Percentiles rank a stretch among this genome's conserved stretches.
phyloP scores from a whole-genome alignment of 441 rosid species.

The Eruca vesicaria region DNA sequence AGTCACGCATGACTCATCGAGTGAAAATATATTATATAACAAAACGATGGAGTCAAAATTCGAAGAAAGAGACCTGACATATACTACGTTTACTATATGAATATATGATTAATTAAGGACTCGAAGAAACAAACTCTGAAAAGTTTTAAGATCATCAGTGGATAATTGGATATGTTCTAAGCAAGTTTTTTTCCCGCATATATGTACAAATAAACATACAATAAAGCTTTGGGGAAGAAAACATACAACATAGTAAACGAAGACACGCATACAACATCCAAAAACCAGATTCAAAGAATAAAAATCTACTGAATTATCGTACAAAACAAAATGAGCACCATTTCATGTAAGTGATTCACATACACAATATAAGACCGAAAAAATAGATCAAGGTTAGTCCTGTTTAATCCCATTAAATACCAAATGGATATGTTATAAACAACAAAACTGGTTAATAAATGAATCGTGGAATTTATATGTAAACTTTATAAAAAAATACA shows the following conservation, averaged over 20 bases:
- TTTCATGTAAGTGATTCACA: too few species aligned
- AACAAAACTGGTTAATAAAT: not conserved
- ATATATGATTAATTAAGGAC: not conserved
- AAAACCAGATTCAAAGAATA: not conserved
- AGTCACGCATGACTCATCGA: slow-evolving; percentile 3
- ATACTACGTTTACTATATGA: not conserved
- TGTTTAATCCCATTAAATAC: not conserved
- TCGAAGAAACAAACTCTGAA: not conserved
- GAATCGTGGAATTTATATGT: not conserved
- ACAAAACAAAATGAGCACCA: not conserved
- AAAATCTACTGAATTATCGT: not conserved
- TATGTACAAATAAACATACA: not conserved
- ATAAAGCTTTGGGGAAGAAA: not conserved
- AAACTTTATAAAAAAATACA: not conserved
- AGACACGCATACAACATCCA: not conserved
- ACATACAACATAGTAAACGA: not conserved
- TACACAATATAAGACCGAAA: not conserved
- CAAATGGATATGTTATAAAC: not conserved
- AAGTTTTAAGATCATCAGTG: not conserved
- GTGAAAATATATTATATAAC: not conserved
- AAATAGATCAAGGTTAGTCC: not conserved
- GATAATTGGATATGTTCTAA: not conserved
- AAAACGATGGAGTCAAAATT: not conserved
- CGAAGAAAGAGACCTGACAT: not conserved
- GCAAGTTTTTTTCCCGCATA: not conserved